Evolutionary conservation across 768 basidiomycete species (phyloP), one percentile per base, ranked within the genome.

Genomic region (Epithele typhae): DNA sequence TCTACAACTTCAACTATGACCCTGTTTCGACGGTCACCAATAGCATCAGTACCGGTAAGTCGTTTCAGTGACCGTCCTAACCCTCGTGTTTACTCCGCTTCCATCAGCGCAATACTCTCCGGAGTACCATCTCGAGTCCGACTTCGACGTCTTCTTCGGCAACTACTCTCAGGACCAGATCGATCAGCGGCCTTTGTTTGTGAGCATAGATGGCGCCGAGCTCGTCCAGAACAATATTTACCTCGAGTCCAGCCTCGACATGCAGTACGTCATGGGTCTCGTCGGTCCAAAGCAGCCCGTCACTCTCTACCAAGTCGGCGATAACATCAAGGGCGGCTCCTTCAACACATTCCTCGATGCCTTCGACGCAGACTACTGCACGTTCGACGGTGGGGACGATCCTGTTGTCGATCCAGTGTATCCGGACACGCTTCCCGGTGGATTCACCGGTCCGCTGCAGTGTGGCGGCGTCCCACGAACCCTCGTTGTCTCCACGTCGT

Each of bases 201-300:
- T 59, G 32, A 52, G 62, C 5, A 62, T 61, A 40, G 59, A 65
- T 36, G 64, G 58, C 51, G 77, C 77, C 24, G 38, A 36, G 5
- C 12, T 45, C 22, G 51, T 48, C 39, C 11, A 52, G 69, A 65
- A n/a, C 56, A 18, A 35, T 21, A 7, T 7, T 10, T 79, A 73
- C 17, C 7, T 30, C 27, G 87, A 87, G 69, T 81, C 84, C 22
- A 73, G 82, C 57, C 74, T 88, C 3, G 87, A 88, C 58, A 76
- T 87, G 17, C 77, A 87, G 62, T 87, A 84, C 43, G 78, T 69
- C 11, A 78, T 88, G 55, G 72, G 74, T 6, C 66, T 81, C 23
- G 51, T 58, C 2, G 59, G 57, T 9, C 43, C 54, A 39, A 36
- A 19, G 11, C 24, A 58, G 44, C 41, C 46, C n/a, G 55, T 60